Evolutionary conservation across 2,329 filamentous ascomycete genomes (phyloP).

Genomic region (Orbilia brochopaga): DNA sequence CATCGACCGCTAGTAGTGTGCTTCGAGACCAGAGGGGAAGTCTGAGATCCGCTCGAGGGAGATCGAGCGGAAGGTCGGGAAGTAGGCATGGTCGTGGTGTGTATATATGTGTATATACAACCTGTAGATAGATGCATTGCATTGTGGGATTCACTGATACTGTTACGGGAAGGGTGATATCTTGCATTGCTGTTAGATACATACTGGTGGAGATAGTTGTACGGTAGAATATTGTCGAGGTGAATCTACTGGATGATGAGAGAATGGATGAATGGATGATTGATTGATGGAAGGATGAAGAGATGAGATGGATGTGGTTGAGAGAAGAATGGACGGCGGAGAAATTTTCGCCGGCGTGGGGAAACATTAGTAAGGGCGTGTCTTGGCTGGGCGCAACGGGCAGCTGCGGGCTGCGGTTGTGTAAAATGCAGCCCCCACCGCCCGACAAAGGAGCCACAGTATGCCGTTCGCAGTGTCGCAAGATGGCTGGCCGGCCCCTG

Average conservation of each 20-base stretch:
- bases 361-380: too few relatives aligned
- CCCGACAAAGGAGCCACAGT: slow-evolving; percentile 32
- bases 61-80: slow-evolving; percentile 42
- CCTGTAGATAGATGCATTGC: background rate
- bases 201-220: background rate
- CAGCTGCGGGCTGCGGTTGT: background rate
- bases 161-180: too few relatives aligned
- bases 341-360: slow-evolving; percentile 30
- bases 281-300: too few relatives aligned
- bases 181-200: background rate
- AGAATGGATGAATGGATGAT: background rate
- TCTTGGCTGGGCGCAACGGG: slow-evolving; percentile 1
- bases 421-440: slow-evolving; percentile 14
- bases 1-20: slow-evolving; percentile 51
- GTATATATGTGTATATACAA: background rate
- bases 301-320: too few relatives aligned
- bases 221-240: background rate
- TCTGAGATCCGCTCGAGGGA: slow-evolving; percentile 32
- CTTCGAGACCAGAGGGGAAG: slow-evolving; percentile 50
- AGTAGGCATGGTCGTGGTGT: slow-evolving; percentile 50
- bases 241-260: background rate
- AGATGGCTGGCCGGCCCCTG: background rate
- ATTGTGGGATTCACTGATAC: too few relatives aligned
- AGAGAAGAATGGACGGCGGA: slow-evolving; percentile 6
- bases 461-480: slow-evolving; percentile 23